Evolutionary conservation across 768 basidiomycete species (phyloP), one percentile per base, ranked within the genome.

Genomic region (Leccinum aurantiacum): DNA sequence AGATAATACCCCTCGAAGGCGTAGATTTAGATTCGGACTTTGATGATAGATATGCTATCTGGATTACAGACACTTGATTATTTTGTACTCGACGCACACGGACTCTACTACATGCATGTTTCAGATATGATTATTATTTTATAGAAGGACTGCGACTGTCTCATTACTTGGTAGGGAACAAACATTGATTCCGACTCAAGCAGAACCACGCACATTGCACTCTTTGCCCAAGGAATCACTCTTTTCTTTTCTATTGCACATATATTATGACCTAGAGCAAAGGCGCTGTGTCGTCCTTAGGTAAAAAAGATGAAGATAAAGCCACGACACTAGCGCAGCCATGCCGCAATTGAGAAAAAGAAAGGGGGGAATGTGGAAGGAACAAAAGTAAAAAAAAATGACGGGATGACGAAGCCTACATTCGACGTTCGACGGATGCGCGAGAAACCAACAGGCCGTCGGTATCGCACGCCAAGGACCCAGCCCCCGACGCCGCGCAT

Each of bases 241-340:
- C 11, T 22, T 47, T 47, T 22, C 11, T 11, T 2, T 47, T 19
- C 46, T 47, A 5, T 22, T 54, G 22, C 25, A 7, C 15, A 63
- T 51, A 58, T 60, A 70, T 75, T 68, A 73, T 56, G 64, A 73
- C 68, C 64, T 47, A 58, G 52, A 61, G 65, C 56, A 61, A 72
- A 49, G 56, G 64, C 60, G 63, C 64, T 56, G 49, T 64, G 68
- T 63, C 63, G 69, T 70, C 72, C 67, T 65, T 72, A 54, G 53
- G 62, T 68, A 61, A 58, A 61, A 35, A 50, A 48, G 53, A 41
- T 19, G 55, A 60, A 56, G 22, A 29, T 25, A 15, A 60, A 55
- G 53, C 62, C 27, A 52, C 63, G 65, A 72, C 62, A 29, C 70
- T 69, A 69, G 64, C 65, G 65, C 56, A 65, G 63, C 64, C 37